A percentile compares a stretch with the other conserved stretches of the same genome.
phyloP scores from a whole-genome alignment of 768 basidiomycete genomes.

The Tylopilus subfusipes region DNA sequence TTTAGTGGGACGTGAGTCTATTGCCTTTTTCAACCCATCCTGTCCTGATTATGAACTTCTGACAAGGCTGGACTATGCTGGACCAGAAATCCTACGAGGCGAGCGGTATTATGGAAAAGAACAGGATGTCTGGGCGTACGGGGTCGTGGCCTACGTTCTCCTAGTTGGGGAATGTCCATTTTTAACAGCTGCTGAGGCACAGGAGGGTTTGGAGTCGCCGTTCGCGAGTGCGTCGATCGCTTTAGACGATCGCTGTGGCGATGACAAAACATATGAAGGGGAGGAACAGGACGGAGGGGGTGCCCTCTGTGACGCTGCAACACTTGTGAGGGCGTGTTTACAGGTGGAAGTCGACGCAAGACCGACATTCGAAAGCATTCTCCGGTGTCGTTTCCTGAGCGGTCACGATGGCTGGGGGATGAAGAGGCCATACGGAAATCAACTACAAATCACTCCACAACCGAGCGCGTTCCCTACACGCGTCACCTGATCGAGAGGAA shows the following conservation, averaged over 20 bases:
- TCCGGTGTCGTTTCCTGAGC: conserved; percentile 75
- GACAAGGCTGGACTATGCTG: conserved; percentile 84
- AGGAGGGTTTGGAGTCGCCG: conserved; percentile 74
- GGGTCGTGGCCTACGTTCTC: conserved; percentile 94
- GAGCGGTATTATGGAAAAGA: conserved; percentile 95
- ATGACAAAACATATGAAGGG: conserved; percentile 68
- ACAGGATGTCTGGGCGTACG: conserved; percentile 98
- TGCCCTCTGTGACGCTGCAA: conserved; percentile 77
- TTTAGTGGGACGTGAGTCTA: conserved; percentile 86
- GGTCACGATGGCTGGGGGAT: conserved; percentile 74
- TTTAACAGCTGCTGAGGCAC: conserved; percentile 86
- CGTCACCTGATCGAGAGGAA: conserved; percentile 21
- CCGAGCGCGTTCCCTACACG: conserved; percentile 33
- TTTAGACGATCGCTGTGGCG: conserved; percentile 76
- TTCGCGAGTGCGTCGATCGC: conserved; percentile 74
- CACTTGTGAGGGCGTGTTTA: conserved; percentile 80
- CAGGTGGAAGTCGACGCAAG: conserved; percentile 73
- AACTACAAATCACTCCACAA: conserved; percentile 21
- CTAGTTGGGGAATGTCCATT: conserved; percentile 91
- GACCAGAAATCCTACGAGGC: conserved; percentile 93
- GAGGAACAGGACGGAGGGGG: conserved; percentile 83
- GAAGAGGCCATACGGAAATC: conserved; percentile 31
- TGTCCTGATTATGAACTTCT: conserved; percentile 9
- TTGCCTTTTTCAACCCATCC: not conserved
- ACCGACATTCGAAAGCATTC: conserved; percentile 82